Conservation (phyloP, 257 asterid species). For the Henckelia pumila region DNA sequence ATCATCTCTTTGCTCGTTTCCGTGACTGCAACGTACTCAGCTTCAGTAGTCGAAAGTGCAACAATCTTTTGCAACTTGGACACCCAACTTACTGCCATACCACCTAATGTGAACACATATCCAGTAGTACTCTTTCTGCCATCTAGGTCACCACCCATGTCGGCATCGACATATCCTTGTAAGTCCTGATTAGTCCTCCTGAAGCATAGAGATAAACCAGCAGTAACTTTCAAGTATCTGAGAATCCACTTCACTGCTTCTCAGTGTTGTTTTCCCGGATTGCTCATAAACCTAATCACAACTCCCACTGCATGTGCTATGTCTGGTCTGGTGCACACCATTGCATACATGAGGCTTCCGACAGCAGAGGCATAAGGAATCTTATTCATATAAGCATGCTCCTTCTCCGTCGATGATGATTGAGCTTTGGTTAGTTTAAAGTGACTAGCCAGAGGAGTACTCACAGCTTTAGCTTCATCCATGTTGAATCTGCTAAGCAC, state of each 20-base stretch:
- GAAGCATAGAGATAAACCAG: neutral
- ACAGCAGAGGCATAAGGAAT: no score
- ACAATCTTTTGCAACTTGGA: neutral
- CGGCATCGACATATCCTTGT: neutral
- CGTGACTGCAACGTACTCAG: neutral
- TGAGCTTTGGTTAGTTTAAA: neutral
- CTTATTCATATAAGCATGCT: no score
- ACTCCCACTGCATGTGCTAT: neutral
- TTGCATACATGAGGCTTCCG: neutral
- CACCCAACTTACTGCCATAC: no score
- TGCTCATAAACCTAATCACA: neutral
- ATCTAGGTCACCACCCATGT: neutral
- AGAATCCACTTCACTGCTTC: neutral
- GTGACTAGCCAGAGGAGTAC: no score
- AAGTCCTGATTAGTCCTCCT: neutral
- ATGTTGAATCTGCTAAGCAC: neutral
- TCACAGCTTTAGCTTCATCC: neutral
- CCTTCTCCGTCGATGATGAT: neutral
- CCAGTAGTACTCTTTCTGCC: neutral
- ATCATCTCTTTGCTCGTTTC: neutral
- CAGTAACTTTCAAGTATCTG: no score
- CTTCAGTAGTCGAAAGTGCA: neutral
- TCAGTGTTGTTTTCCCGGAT: neutral
- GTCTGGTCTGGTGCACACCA: neutral
- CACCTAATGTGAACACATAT: neutral